Evolutionary conservation across 305 asterid species (phyloP).

Genomic region (Fraxinus angustifolia): DNA sequence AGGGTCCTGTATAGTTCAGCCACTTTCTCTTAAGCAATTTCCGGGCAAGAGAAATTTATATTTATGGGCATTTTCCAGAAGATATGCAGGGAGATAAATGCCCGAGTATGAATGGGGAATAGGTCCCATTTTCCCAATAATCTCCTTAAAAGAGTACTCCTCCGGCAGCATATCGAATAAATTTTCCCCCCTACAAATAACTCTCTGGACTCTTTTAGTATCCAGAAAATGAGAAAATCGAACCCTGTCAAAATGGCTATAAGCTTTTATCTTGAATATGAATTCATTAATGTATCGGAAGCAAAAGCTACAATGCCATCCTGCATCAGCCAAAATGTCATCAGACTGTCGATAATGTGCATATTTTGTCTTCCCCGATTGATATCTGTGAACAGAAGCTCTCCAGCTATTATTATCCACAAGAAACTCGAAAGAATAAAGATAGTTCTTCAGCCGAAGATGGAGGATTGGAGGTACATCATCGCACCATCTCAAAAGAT

Average conservation of each 20-base stretch:
- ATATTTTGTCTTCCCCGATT: neutral
- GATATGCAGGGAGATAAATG: neutral
- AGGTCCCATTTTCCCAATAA: neutral
- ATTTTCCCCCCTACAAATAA: neutral
- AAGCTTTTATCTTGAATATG: neutral
- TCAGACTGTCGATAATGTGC: neutral
- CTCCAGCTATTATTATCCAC: neutral
- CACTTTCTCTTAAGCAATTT: neutral
- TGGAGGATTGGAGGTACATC: neutral
- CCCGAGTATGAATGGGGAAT: neutral
- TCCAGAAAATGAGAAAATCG: neutral
- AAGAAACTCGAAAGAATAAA: neutral
- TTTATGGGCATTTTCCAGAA: neutral
- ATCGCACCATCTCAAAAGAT: neutral
- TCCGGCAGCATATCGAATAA: neutral
- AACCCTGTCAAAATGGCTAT: neutral
- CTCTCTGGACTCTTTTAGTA: neutral
- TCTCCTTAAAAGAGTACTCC: neutral
- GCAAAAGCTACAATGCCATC: neutral
- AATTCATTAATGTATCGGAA: neutral
- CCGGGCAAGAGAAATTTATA: neutral
- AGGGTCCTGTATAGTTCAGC: conserved; percentile 36
- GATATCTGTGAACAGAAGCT: neutral
- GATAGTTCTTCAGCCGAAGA: neutral
- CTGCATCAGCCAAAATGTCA: neutral